Conservation (phyloP, 768 basidiomycete species). For the Pulveroboletus sp. region DNA sequence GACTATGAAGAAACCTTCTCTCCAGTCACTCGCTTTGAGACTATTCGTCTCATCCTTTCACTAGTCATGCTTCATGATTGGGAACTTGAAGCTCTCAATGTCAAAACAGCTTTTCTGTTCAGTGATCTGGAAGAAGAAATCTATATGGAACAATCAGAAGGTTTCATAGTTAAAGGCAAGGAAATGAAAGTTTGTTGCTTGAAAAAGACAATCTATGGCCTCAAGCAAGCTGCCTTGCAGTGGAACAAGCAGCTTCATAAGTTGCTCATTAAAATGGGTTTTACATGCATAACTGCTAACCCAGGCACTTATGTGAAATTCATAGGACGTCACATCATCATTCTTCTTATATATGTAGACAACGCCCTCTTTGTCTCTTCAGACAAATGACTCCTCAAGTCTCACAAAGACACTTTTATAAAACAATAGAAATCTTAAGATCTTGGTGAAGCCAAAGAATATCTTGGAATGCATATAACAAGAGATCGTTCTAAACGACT, state of each 20-base stretch:
- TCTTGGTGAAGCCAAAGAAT: neutral
- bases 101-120: conserved; percentile 42
- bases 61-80: conserved; percentile 17
- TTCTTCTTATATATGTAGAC: neutral
- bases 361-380: neutral
- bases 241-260: neutral
- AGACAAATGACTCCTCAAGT: neutral
- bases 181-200: neutral
- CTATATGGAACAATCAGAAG: neutral
- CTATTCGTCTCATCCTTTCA: neutral
- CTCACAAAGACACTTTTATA: neutral
- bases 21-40: neutral
- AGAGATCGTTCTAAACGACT: neutral
- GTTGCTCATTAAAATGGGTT: neutral
- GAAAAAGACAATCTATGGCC: neutral
- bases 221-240: neutral
- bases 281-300: neutral
- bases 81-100: conserved; percentile 40
- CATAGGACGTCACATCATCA: neutral
- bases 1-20: conserved; percentile 28
- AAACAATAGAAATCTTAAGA: neutral
- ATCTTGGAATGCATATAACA: neutral
- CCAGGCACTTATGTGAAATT: neutral
- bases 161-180: neutral
- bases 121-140: conserved; percentile 7